Conservation (phyloP, 495 filamentous ascomycete genomes). For the Staphylotrichum tortipilum region DNA sequence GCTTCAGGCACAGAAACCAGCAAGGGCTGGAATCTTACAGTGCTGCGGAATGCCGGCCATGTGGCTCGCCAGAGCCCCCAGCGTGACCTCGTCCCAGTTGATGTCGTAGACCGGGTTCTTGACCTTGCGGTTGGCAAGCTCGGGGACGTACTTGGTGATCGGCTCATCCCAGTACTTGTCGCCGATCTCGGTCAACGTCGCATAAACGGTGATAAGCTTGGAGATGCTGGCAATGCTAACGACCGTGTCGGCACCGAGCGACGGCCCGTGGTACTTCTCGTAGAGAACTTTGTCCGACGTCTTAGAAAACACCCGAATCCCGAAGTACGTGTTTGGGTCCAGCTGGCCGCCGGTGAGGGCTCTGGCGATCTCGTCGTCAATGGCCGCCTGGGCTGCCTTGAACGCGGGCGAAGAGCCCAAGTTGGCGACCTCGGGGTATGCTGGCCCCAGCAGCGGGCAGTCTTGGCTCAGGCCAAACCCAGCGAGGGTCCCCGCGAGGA, state of each 20-base stretch:
- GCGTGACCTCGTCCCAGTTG: constrained; percentile 11
- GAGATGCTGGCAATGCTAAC: constrained; percentile 16
- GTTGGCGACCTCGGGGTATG: constrained; percentile 11
- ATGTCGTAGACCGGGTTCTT: background rate
- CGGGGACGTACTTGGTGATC: constrained; percentile 14
- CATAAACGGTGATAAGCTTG: constrained; percentile 17
- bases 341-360: background rate
- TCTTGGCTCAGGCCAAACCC: constrained; percentile 5
- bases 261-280: background rate
- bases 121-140: constrained; percentile 8
- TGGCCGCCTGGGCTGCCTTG: background rate
- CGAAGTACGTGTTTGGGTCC: constrained; percentile 4
- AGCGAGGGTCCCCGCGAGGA: background rate
- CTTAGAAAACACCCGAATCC: constrained; percentile 10
- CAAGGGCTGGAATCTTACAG: background rate
- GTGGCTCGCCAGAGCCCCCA: constrained; percentile 7
- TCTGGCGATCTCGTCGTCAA: constrained; percentile 1
- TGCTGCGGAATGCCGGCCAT: constrained; percentile 10
- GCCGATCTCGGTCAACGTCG: constrained; percentile 8
- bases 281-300: constrained; percentile 1
- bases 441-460: constrained; percentile 16
- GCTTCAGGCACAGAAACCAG: background rate
- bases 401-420: background rate
- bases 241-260: constrained; percentile 11
- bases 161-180: constrained; percentile 17